Conservation (phyloP, 2,329 filamentous ascomycete genomes). For the Bipolaris gigantea region DNA sequence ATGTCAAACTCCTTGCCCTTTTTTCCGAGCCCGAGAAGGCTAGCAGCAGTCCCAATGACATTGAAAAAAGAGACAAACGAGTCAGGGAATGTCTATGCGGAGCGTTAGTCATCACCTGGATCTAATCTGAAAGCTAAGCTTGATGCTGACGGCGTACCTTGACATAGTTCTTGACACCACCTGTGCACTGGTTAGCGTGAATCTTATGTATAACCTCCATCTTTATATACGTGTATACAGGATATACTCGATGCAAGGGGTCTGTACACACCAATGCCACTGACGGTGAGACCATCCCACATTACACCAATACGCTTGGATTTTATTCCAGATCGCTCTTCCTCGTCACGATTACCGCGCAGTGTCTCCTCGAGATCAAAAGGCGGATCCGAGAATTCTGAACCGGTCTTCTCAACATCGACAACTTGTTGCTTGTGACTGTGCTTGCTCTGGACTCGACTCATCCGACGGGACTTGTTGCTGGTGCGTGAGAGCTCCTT, state of each 20-base stretch:
- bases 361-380: conserved; percentile 79
- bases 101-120: conserved; percentile 13
- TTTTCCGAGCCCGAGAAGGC: conserved; percentile 65
- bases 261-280: conserved; percentile 63
- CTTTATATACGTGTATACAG: too few species aligned
- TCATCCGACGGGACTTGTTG: conserved; percentile 43
- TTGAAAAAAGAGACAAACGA: conserved; percentile 78
- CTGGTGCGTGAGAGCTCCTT: conserved; percentile 49
- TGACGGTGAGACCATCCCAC: conserved; percentile 77
- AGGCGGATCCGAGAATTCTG: conserved; percentile 47
- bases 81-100: conserved; percentile 69
- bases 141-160: conserved; percentile 32
- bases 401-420: conserved; percentile 62
- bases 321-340: conserved; percentile 76
- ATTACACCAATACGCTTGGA: conserved; percentile 72
- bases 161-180: conserved; percentile 69
- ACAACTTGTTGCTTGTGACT: conserved; percentile 43
- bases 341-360: conserved; percentile 70
- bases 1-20: conserved; percentile 74
- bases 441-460: conserved; percentile 51
- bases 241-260: background rate
- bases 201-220: background rate
- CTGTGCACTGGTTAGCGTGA: conserved; percentile 8
- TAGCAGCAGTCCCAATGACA: conserved; percentile 65
- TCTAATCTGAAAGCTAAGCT: conserved; percentile 13